Conservation (phyloP, 2,329 filamentous ascomycete species). For the Aspergillus japonicus region DNA sequence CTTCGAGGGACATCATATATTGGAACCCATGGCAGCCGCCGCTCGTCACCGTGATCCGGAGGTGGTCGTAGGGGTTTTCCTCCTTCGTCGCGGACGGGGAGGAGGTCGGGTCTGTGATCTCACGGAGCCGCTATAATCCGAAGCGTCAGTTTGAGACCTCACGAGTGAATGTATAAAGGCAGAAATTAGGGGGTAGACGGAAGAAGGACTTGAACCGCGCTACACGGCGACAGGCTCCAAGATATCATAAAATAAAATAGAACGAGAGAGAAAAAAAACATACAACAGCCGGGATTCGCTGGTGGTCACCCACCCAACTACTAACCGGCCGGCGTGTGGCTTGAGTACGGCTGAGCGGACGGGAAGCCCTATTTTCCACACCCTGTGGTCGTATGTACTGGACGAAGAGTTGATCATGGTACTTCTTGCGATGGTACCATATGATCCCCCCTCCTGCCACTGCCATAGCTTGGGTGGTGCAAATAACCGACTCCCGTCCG, state of each 20-base stretch:
- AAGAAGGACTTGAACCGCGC: too few species aligned
- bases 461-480: background rate
- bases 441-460: background rate
- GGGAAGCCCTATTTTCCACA: slow-evolving; percentile 49
- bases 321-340: slow-evolving; percentile 47
- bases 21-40: slow-evolving; percentile 98
- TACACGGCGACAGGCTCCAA: too few species aligned
- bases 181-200: too few species aligned
- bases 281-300: slow-evolving; percentile 48
- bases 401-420: background rate
- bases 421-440: slow-evolving; percentile 15
- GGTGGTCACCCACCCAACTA: slow-evolving; percentile 50
- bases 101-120: slow-evolving; percentile 63
- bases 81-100: slow-evolving; percentile 36
- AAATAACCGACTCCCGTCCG: background rate
- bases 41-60: slow-evolving; percentile 89
- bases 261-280: slow-evolving; percentile 32
- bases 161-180: too few species aligned
- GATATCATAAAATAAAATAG: too few species aligned
- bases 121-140: slow-evolving; percentile 59
- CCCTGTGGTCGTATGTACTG: slow-evolving; percentile 46
- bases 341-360: slow-evolving; percentile 50
- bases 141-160: background rate
- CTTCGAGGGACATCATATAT: slow-evolving; percentile 84
- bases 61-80: slow-evolving; percentile 72